A percentile compares a stretch with the other conserved stretches of the same genome.
phyloP scores from a whole-genome alignment of 495 filamentous ascomycete genomes.

The Podospora fimiseda region DNA sequence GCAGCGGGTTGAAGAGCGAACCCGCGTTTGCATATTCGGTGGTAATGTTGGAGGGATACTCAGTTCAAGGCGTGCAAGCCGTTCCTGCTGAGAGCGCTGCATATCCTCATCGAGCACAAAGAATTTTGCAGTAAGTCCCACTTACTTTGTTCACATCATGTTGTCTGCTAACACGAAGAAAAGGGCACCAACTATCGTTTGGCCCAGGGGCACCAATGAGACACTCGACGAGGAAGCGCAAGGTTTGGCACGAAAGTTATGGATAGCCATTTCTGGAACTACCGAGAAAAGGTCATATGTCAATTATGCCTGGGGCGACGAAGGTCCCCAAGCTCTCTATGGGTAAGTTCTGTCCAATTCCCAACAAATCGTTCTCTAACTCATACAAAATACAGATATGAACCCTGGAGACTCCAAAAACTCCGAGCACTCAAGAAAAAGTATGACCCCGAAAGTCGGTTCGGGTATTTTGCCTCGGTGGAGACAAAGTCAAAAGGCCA shows the following conservation, averaged over 20 bases:
- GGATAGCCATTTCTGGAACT: neutral
- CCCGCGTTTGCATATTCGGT: constrained; percentile 30
- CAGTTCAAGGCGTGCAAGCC: constrained; percentile 36
- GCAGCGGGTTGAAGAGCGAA: constrained; percentile 12
- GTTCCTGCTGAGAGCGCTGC: constrained; percentile 35
- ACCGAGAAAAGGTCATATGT: constrained; percentile 30
- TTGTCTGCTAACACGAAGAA: neutral
- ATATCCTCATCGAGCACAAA: constrained; percentile 36
- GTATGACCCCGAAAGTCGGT: constrained; percentile 48
- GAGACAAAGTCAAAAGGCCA: neutral
- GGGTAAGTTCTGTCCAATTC: constrained; percentile 30
- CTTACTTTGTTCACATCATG: neutral
- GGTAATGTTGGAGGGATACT: constrained; percentile 50
- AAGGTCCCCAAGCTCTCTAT: constrained; percentile 36
- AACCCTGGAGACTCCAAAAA: constrained; percentile 40
- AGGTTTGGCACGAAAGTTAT: neutral
- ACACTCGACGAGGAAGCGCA: neutral
- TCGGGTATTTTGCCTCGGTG: constrained; percentile 35
- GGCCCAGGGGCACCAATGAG: neutral
- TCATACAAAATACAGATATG: constrained; percentile 29
- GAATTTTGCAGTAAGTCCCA: constrained; percentile 28
- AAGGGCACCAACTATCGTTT: neutral
- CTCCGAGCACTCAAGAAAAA: constrained; percentile 44
- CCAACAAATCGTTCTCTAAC: constrained; percentile 21
- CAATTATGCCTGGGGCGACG: constrained; percentile 44